Conservation (phyloP, 805 yeast species). For the Saturnispora galanensis region DNA sequence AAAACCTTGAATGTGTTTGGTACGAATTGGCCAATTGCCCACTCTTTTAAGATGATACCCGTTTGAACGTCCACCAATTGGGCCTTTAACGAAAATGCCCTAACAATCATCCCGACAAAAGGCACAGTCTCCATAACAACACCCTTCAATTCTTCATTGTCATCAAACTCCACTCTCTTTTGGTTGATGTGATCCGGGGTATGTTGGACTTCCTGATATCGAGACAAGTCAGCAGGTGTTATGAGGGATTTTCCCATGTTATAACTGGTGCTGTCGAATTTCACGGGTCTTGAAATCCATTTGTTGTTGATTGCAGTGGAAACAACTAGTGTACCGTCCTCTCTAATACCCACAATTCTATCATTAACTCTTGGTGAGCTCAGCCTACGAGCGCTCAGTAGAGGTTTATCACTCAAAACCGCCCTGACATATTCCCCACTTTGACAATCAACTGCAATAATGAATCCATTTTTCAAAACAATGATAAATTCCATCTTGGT, state of each 20-base stretch:
- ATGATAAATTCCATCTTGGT: constrained; percentile 39
- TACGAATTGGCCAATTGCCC: constrained; percentile 54
- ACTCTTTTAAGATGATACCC: constrained; percentile 55
- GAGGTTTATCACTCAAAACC: constrained; percentile 23
- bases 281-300: constrained; percentile 51
- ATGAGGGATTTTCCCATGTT: constrained; percentile 32
- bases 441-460: constrained; percentile 39
- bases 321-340: constrained; percentile 43
- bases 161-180: constrained; percentile 7
- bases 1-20: constrained; percentile 54
- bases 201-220: constrained; percentile 8
- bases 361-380: constrained; percentile 69
- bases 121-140: constrained; percentile 44
- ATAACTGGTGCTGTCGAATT: constrained; percentile 37
- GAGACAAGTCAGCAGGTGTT: constrained; percentile 30
- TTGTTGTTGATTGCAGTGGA: constrained; percentile 56
- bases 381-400: constrained; percentile 47
- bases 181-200: background rate
- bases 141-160: constrained; percentile 10
- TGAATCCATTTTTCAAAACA: constrained; percentile 41
- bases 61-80: constrained; percentile 71
- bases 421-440: constrained; percentile 35
- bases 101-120: constrained; percentile 65
- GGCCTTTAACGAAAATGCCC: constrained; percentile 46
- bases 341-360: constrained; percentile 47